Conservation (phyloP, 352 stramenopile species). For the Elongisporangium anandrum region DNA sequence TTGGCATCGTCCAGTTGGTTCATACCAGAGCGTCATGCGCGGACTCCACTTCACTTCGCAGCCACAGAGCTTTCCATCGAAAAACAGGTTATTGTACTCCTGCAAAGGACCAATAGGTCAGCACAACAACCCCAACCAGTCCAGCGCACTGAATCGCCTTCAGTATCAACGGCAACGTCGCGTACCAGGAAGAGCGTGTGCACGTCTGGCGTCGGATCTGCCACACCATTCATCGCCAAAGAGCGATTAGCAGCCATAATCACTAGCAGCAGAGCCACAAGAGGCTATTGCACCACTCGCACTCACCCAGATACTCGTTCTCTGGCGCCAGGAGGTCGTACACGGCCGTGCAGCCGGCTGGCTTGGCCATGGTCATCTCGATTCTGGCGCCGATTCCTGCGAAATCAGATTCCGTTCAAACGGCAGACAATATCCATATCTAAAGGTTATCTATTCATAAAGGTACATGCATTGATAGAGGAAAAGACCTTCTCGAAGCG, state of each 20-base stretch:
- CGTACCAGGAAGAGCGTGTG: slow-evolving; percentile 66
- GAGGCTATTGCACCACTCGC: neutral
- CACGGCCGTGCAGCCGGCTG: neutral
- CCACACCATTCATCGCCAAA: slow-evolving; percentile 2
- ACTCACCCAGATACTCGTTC: slow-evolving; percentile 61
- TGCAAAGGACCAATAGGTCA: slow-evolving; percentile 11
- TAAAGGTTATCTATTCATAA: neutral
- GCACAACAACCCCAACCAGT: neutral
- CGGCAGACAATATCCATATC: neutral
- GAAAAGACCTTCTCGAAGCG: neutral
- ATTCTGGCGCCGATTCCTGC: neutral
- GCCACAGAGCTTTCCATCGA: slow-evolving; percentile 62
- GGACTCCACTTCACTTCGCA: slow-evolving; percentile 89
- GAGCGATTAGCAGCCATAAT: neutral
- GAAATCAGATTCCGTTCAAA: neutral
- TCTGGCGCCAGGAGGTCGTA: slow-evolving; percentile 60
- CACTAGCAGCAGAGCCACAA: neutral
- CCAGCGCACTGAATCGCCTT: neutral
- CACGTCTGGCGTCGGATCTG: slow-evolving; percentile 82
- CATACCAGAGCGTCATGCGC: slow-evolving; percentile 86
- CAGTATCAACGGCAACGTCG: neutral
- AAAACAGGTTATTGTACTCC: slow-evolving; percentile 85
- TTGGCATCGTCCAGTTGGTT: neutral
- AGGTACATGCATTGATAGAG: neutral
- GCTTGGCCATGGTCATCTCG: neutral